Percentiles rank a stretch among this genome's conserved stretches.
These are phyloP conservation scores for Coemansia sp. DNA, from an alignment of 192 early-diverging fungal genomes.

Conservation along the genomic window DNA sequence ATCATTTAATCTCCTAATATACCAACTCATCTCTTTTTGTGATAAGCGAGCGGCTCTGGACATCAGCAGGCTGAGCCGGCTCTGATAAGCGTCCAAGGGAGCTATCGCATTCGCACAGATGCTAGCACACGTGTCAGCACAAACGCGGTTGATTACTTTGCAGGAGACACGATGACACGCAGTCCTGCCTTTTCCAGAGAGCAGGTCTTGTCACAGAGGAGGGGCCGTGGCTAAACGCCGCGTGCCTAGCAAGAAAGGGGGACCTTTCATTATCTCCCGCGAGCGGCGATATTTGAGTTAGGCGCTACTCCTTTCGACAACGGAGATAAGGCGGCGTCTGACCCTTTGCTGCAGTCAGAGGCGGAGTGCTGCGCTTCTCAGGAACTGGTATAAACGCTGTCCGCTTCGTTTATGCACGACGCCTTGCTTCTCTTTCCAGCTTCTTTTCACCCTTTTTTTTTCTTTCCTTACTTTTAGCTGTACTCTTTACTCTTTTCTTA, in stretches of 20 bases:
- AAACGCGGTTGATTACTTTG: background rate
- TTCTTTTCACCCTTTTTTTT: slow-evolving; percentile 7
- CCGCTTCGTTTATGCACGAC: no score
- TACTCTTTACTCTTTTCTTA: background rate
- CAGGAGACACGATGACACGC: background rate
- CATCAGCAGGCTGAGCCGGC: background rate
- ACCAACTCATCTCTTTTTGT: background rate
- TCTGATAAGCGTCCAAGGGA: background rate
- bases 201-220: no score
- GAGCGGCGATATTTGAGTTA: background rate
- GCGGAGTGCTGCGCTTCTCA: background rate
- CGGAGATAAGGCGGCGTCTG: background rate
- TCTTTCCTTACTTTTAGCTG: background rate
- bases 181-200: background rate
- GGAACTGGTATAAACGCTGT: slow-evolving; percentile 2
- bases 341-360: no score
- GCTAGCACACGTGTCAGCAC: background rate
- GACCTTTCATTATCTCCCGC: background rate
- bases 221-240: background rate
- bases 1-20: background rate
- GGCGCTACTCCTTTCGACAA: background rate
- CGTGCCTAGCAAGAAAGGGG: background rate
- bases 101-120: background rate
- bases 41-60: background rate
- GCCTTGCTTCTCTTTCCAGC: slow-evolving; percentile 5